Base-by-base conservation (phyloP, 495 filamentous ascomycete species). In the Tetracladium setigerum region DNA sequence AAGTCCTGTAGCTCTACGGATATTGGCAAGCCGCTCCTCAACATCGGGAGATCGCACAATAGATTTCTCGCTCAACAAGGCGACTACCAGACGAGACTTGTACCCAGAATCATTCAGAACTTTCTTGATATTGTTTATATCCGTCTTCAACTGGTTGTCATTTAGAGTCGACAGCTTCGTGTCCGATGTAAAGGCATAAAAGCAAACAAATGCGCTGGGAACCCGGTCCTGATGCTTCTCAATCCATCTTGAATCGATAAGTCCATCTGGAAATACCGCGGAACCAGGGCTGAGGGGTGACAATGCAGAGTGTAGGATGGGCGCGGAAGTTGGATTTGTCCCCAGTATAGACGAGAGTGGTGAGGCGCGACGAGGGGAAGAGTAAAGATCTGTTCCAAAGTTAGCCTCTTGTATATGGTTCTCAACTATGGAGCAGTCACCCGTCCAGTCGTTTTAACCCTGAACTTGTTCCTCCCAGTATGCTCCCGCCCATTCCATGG, bases 91-190 rank as follows among this genome's bases (percentile, higher is more conserved):
- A 14, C 78, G 74, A 39, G 77, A 82, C 62, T 80, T 87, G 64
- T 86, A 86, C 4, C 81, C 82, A 7, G 85, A 86, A 30, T 76
- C 71, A 44, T 62, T 59, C 55, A 90, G 72, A 27, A 78, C 67
- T 37, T 71, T 76, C 57, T 85, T 86, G 45, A 88, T 65, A 19
- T 73, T 71, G 62, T 87, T 90, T 52, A 96, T 87, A 50, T 95
- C 87, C 2, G 82, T 81, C 61, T 95, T 95, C 15, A 96, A 71
- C 59, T 89, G 78, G 61, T 94, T 94, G 61, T 96, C 91, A 47
- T 81, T 72, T 4, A 86, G 59, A 13, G 79, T 87, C 37, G 82
- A 79, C 50, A 81, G 77, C 13, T 72, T 82, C 2, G 76, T 70
- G 53, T 95, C 84, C 13, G 82, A 74, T 6, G 77, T 79, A 38